Conservation (phyloP, 768 basidiomycete genomes). For the Nevesoporus exiguus region DNA sequence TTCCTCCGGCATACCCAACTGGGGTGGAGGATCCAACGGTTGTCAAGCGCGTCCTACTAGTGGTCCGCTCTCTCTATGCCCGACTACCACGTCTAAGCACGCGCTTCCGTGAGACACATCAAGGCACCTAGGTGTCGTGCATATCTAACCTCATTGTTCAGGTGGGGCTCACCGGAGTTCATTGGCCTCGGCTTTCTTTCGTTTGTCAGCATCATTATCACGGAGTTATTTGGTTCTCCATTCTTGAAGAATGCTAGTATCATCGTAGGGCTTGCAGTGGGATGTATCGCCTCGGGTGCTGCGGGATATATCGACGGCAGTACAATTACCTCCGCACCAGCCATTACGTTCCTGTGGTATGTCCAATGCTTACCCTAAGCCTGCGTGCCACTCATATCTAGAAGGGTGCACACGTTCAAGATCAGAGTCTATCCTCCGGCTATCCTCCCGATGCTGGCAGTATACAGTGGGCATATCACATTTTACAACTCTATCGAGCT, state of each 20-base stretch:
- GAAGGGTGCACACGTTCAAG: slow-evolving; percentile 73
- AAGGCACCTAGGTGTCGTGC: not conserved
- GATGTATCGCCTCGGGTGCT: slow-evolving; percentile 78
- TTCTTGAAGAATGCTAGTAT: slow-evolving; percentile 81
- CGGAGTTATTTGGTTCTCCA: slow-evolving; percentile 80
- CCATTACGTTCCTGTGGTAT: slow-evolving; percentile 79
- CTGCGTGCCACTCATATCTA: not conserved
- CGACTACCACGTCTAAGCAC: slow-evolving; percentile 63
- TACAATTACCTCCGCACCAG: slow-evolving; percentile 63
- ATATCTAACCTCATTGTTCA: slow-evolving; percentile 16
- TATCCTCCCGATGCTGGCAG: slow-evolving; percentile 57
- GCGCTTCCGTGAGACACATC: slow-evolving; percentile 53
- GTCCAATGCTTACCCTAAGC: not conserved
- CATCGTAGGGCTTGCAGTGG: slow-evolving; percentile 70
- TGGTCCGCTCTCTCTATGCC: slow-evolving; percentile 71
- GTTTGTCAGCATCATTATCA: slow-evolving; percentile 71
- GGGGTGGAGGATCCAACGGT: slow-evolving; percentile 80
- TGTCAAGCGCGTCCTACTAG: slow-evolving; percentile 58
- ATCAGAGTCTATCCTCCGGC: slow-evolving; percentile 72
- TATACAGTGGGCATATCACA: slow-evolving; percentile 41
- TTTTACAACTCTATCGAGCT: not conserved
- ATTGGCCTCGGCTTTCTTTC: slow-evolving; percentile 86
- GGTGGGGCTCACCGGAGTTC: slow-evolving; percentile 81
- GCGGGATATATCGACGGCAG: slow-evolving; percentile 72
- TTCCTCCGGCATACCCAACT: slow-evolving; percentile 68